Conservation (phyloP, 2,329 filamentous ascomycete species). For the Huntiella moniliformis region DNA sequence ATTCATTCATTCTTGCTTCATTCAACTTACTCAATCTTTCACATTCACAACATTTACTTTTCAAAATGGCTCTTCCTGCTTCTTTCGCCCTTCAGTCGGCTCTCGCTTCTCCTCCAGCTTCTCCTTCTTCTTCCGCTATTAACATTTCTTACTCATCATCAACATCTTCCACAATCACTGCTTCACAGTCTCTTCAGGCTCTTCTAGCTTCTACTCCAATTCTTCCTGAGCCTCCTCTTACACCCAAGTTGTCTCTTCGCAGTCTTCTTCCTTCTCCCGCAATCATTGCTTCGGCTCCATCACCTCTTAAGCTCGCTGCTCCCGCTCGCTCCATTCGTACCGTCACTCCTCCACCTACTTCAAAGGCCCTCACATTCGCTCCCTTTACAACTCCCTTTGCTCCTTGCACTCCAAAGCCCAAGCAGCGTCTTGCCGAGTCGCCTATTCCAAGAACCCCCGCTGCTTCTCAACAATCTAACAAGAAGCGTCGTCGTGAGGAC, state of each 20-base stretch:
- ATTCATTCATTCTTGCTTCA: neutral
- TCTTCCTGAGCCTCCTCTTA: conserved; percentile 10
- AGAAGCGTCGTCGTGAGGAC: conserved; percentile 34
- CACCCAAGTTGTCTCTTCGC: neutral
- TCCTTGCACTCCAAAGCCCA: conserved; percentile 33
- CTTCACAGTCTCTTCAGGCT: conserved; percentile 42
- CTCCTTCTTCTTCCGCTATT: conserved; percentile 30
- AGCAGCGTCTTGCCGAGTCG: conserved; percentile 5
- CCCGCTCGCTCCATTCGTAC: conserved; percentile 16
- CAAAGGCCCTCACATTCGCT: conserved; percentile 20
- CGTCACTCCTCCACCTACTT: conserved; percentile 24
- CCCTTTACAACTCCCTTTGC: conserved; percentile 25
- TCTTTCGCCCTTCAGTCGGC: conserved; percentile 30
- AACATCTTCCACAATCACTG: conserved; percentile 22
- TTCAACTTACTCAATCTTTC: neutral
- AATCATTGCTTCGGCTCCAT: conserved; percentile 2
- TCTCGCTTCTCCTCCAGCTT: conserved; percentile 39
- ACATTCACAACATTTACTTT: neutral
- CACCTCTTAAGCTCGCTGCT: conserved; percentile 3
- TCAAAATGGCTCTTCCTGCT: conserved; percentile 36
- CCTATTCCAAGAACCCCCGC: conserved; percentile 6
- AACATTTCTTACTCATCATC: too few relatives aligned
- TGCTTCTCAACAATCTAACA: conserved; percentile 1
- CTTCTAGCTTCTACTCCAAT: conserved; percentile 28
- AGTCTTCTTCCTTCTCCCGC: conserved; percentile 3